phyloP scores from a whole-genome alignment of 257 asterid species.

The Solanum appendiculatum region DNA sequence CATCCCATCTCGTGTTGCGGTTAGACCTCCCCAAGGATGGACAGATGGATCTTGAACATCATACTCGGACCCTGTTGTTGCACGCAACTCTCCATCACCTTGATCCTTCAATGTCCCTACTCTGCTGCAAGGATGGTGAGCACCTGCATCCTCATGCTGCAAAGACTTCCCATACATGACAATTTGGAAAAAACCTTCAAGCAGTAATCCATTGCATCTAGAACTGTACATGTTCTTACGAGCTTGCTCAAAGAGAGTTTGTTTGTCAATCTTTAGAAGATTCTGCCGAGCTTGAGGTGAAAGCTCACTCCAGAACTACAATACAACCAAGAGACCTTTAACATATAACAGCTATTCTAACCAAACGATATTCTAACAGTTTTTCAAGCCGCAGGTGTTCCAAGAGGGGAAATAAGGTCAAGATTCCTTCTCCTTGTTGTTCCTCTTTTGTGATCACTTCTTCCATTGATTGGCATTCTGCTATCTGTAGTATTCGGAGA shows the following conservation, averaged over 20 bases:
- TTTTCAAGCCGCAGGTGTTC: rapidly evolving
- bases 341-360: conserved; percentile 1
- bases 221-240: conserved; percentile 98
- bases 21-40: conserved; percentile 97
- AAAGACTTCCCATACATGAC: conserved; percentile 83
- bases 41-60: conserved; percentile 85
- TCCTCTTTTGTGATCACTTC: not conserved
- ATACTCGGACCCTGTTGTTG: conserved; percentile 38
- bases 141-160: conserved; percentile 57
- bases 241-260: conserved; percentile 84
- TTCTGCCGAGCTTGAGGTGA: conserved; percentile 67
- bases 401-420: not conserved
- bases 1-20: conserved; percentile 67
- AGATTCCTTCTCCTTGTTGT: not conserved
- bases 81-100: conserved; percentile 29
- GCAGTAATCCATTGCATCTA: conserved; percentile 92
- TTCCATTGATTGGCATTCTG: rapidly evolving
- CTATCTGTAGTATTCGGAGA: not conserved
- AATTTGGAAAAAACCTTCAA: conserved; percentile 89
- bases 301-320: conserved; percentile 94
- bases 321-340: conserved; percentile 1
- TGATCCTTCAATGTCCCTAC: conserved; percentile 27
- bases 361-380: not conserved
- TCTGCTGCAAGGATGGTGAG: conserved; percentile 19
- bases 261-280: conserved; percentile 82